Conservation (phyloP, 495 filamentous ascomycete genomes). For the Podospora pseudopauciseta region DNA sequence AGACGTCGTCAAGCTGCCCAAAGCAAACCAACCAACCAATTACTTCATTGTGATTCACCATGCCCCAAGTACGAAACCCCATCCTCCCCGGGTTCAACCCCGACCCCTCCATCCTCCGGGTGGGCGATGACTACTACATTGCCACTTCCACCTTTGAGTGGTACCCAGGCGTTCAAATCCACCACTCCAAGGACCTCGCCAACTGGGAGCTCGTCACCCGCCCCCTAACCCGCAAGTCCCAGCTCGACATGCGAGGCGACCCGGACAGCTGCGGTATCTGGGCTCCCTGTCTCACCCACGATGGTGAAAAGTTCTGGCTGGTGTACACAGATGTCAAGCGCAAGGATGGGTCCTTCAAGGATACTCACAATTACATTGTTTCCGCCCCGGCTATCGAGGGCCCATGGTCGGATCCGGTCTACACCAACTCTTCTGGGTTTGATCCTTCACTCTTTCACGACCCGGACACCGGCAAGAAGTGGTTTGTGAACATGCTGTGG, state of each 20-base stretch:
- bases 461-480: conserved; percentile 49
- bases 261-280: conserved; percentile 59
- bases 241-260: conserved; percentile 59
- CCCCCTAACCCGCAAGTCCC: conserved; percentile 55
- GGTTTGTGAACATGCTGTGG: conserved; percentile 53
- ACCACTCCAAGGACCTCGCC: conserved; percentile 53
- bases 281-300: conserved; percentile 59
- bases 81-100: conserved; percentile 62
- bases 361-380: conserved; percentile 55
- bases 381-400: conserved; percentile 44
- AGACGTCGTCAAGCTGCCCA: neutral
- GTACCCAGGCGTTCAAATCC: conserved; percentile 58
- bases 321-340: conserved; percentile 56
- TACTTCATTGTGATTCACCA: conserved; percentile 19
- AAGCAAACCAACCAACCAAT: neutral
- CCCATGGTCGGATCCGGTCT: conserved; percentile 56
- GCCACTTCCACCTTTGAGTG: conserved; percentile 62
- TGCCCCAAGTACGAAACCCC: conserved; percentile 52
- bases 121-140: conserved; percentile 58
- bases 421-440: conserved; percentile 52
- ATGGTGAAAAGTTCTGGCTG: conserved; percentile 56
- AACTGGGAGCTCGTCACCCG: conserved; percentile 59
- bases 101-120: conserved; percentile 58
- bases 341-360: conserved; percentile 54
- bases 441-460: conserved; percentile 60